Conservation (phyloP, 805 yeast species). For the Blastobotrys chiropterorum region DNA sequence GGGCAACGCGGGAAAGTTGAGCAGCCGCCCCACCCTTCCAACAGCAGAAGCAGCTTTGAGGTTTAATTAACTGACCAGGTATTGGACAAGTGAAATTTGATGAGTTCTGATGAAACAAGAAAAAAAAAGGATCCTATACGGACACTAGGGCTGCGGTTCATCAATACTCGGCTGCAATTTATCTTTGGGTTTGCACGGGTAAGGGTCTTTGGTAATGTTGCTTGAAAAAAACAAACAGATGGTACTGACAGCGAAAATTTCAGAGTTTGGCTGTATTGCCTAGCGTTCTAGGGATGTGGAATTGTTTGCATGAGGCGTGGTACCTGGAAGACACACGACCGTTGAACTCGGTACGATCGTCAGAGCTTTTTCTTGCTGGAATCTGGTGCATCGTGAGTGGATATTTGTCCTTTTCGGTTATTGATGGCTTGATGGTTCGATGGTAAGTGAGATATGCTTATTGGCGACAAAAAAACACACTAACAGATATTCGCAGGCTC, state of each 20-base stretch:
- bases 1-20: too few relatives aligned
- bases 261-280: conserved; percentile 65
- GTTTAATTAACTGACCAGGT: not conserved
- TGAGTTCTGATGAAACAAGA: not conserved
- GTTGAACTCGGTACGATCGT: conserved; percentile 56
- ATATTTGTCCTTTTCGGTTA: conserved; percentile 71
- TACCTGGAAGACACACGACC: conserved; percentile 26
- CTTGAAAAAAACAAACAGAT: too few relatives aligned
- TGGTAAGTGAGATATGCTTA: conserved; percentile 45
- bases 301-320: conserved; percentile 33
- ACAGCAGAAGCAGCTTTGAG: not conserved
- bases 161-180: conserved; percentile 71
- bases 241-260: not conserved
- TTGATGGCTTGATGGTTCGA: conserved; percentile 85
- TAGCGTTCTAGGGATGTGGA: conserved; percentile 45
- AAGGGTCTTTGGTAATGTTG: not conserved
- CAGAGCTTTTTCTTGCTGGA: conserved; percentile 76
- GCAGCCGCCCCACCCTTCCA: not conserved
- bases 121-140: conserved; percentile 34
- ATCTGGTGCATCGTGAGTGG: conserved; percentile 92
- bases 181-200: conserved; percentile 64
- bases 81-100: not conserved
- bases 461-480: too few relatives aligned
- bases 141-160: conserved; percentile 58
- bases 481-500: conserved; percentile 32